Evolutionary conservation across 1,284 basidiomycete species (phyloP), one percentile per base, ranked within the genome.

Genomic region (Papiliotrema laurentii): DNA sequence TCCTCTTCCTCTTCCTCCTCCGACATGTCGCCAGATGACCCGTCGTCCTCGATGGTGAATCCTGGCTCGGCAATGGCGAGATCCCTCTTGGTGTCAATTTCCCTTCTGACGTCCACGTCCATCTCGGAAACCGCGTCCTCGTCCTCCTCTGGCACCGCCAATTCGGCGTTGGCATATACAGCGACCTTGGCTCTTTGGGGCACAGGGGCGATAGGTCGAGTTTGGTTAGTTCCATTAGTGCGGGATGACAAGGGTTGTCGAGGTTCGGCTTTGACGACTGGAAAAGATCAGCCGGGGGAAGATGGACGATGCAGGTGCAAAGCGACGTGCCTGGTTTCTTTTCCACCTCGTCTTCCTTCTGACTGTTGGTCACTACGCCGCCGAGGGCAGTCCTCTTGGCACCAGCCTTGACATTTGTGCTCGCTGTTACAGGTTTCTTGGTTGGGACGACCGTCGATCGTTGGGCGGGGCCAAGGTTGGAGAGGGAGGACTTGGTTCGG

Each of bases 1-100:
- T 76, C 78, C 28, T 79, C 77, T 47, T 77, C 68, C 44, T 68
- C 64, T 39, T 66, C 66, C 28, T 71, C 68, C 35, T 56, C 55
- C 11, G 57, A 51, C 25, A 39, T 14, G 14, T 49, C 49, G 4
- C 38, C 44, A 6, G 28, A 41, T 0, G 41, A 39, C 21, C 49
- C 42, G 18, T 56, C 57, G 6, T 56, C 49, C 10, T 53, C 49
- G n/a, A 47, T 19, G 35, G 19, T 27, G 27, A 22, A 22, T 30
- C 9, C 54, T 35, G 45, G 34, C 19, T 53, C 53, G 7, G 25
- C 44, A 13, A 37, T 30, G 14, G 39, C 18, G 19, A 24, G 30
- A 6, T 38, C 38, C 13, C 49, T 47, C 25, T 49, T 46, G 22
- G 45, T 33, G n/a, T n/a, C n/a, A n/a, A n/a, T n/a, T n/a, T n/a